Conservation (phyloP, 441 rosid genomes). For the Corymbia citriodora region DNA sequence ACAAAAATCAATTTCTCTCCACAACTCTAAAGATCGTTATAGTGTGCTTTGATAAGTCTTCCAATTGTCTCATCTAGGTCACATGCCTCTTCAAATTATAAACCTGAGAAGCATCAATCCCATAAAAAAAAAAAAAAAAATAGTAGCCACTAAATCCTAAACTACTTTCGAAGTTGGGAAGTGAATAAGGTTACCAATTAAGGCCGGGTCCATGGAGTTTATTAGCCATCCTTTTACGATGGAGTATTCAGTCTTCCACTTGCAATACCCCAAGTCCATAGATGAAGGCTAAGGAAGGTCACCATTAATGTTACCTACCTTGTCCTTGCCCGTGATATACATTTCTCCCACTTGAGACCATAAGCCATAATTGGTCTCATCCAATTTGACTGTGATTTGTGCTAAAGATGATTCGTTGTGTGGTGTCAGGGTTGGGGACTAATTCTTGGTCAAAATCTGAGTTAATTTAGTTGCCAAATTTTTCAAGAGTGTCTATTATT, state of each 20-base stretch:
- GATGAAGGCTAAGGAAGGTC: not conserved
- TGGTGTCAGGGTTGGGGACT: fast-evolving
- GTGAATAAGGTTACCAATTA: not conserved
- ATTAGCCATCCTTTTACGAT: not conserved
- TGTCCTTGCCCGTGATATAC: not conserved
- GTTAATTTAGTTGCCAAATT: not conserved
- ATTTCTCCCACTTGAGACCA: not conserved
- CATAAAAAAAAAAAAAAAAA: no score
- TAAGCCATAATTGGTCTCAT: not conserved
- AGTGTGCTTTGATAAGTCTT: not conserved
- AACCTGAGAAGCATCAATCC: not conserved
- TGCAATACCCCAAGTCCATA: not conserved
- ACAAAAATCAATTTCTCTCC: not conserved
- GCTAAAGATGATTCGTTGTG: not conserved
- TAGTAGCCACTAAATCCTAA: no score
- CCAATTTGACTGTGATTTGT: fast-evolving
- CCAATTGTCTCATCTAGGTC: not conserved
- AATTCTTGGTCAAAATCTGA: not conserved
- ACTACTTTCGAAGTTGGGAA: fast-evolving
- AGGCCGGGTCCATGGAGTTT: not conserved
- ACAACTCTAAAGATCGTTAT: not conserved
- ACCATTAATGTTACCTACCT: not conserved
- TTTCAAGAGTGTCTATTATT: fast-evolving
- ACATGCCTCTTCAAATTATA: not conserved
- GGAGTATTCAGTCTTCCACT: not conserved